phyloP scores from a whole-genome alignment of 495 filamentous ascomycete species.

The Xylaria venustula region DNA sequence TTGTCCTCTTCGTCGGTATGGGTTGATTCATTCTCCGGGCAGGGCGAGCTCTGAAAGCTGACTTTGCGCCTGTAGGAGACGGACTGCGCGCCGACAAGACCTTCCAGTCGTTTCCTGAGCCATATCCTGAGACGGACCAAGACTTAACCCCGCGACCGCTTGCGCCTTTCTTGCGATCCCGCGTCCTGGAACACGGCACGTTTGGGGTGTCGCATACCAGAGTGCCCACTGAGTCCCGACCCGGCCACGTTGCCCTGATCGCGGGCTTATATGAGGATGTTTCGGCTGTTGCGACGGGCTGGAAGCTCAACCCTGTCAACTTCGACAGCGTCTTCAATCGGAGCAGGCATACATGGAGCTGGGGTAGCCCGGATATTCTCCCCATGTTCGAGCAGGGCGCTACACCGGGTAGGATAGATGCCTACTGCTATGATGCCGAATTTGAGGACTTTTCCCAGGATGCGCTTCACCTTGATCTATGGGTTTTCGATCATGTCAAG shows the following conservation, averaged over 20 bases:
- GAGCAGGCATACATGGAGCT: slow-evolving; percentile 96
- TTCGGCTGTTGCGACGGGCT: slow-evolving; percentile 93
- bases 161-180: slow-evolving; percentile 90
- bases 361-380: slow-evolving; percentile 97
- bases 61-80: slow-evolving; percentile 58
- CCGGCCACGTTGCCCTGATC: slow-evolving; percentile 96
- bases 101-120: slow-evolving; percentile 91
- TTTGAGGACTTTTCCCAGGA: slow-evolving; percentile 87
- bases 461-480: slow-evolving; percentile 77
- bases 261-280: slow-evolving; percentile 98
- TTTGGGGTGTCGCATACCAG: slow-evolving; percentile 98
- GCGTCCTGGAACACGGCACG: slow-evolving; percentile 85
- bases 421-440: slow-evolving; percentile 78
- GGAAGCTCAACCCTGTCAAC: slow-evolving; percentile 98
- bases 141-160: slow-evolving; percentile 66
- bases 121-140: slow-evolving; percentile 64
- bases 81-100: slow-evolving; percentile 97
- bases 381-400: slow-evolving; percentile 97
- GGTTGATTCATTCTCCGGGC: slow-evolving; percentile 6
- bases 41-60: slow-evolving; percentile 13
- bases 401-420: slow-evolving; percentile 80
- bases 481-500: slow-evolving; percentile 95
- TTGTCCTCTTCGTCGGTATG: slow-evolving; percentile 91
- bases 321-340: slow-evolving; percentile 99
- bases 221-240: slow-evolving; percentile 94